Conservation (phyloP, 257 asterid genomes). For the Perilla frutescens region DNA sequence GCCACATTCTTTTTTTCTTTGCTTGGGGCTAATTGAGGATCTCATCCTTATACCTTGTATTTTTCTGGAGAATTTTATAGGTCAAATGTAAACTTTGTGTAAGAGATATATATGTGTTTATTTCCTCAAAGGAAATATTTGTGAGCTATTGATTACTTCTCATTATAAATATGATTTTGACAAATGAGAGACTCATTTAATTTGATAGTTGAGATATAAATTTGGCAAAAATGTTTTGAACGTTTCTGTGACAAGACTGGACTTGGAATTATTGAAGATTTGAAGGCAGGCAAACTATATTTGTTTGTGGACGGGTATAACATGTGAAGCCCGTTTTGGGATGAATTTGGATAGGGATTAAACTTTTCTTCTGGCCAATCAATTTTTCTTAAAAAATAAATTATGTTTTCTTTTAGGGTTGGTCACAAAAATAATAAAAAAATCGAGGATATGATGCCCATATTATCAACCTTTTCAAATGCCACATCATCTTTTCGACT, state of each 20-base stretch:
- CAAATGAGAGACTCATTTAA: neutral
- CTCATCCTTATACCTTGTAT: neutral
- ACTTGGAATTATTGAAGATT: neutral
- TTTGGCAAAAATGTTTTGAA: neutral
- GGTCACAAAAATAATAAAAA: too few species aligned
- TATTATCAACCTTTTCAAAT: too few species aligned
- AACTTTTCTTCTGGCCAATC: neutral
- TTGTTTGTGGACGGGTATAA: neutral
- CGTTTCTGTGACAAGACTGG: neutral
- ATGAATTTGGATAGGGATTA: neutral
- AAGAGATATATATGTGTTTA: slow-evolving; percentile 18
- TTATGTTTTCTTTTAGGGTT: too few species aligned
- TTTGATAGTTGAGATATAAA: neutral
- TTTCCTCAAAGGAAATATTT: slow-evolving; percentile 28
- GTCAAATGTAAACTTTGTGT: slow-evolving; percentile 28
- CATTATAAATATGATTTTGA: neutral
- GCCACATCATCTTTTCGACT: too few species aligned
- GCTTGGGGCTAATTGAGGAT: neutral
- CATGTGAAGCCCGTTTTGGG: neutral
- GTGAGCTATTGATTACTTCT: neutral
- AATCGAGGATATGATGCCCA: too few species aligned
- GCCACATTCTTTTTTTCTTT: slow-evolving; percentile 30
- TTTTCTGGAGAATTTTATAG: slow-evolving; percentile 31
- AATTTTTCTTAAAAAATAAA: too few species aligned
- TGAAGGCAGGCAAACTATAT: neutral